Evolutionary conservation across 2,329 filamentous ascomycete genomes (phyloP).

Genomic region (Fusarium cicatricum): DNA sequence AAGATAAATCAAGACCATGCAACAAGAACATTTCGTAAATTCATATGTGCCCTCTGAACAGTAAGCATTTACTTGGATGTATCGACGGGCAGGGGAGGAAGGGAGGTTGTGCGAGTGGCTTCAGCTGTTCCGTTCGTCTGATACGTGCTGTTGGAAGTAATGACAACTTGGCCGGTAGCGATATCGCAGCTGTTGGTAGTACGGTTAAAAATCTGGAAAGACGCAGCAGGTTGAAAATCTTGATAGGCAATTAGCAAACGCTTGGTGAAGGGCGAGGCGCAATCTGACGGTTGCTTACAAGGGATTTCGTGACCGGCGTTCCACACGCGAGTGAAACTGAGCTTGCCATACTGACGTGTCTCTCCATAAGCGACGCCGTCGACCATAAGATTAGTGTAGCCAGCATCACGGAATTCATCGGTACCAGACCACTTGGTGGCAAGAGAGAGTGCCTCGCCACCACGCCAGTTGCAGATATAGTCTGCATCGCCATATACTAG

Average conservation of each 20-base stretch:
- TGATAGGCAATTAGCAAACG: neutral
- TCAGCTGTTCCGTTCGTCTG: conserved; percentile 13
- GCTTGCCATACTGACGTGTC: conserved; percentile 16
- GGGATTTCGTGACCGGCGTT: conserved; percentile 21
- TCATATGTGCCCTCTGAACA: too few relatives aligned
- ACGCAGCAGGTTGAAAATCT: conserved; percentile 14
- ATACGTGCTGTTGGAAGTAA: neutral
- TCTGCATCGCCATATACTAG: conserved; percentile 20
- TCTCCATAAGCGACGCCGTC: conserved; percentile 12
- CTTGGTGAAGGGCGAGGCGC: too few relatives aligned
- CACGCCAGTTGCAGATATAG: conserved; percentile 24
- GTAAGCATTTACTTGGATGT: neutral
- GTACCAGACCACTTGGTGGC: conserved; percentile 1
- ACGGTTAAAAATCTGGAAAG: conserved; percentile 17
- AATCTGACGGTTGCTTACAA: neutral
- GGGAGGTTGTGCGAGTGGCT: conserved; percentile 6
- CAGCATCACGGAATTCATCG: conserved; percentile 3
- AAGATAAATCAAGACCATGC: too few relatives aligned
- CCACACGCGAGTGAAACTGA: conserved; percentile 18
- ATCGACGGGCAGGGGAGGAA: conserved; percentile 3
- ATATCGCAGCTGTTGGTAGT: conserved; percentile 14
- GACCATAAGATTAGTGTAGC: conserved; percentile 14
- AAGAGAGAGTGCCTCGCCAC: conserved; percentile 17
- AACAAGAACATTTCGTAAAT: too few relatives aligned
- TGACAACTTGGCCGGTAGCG: conserved; percentile 5